Conservation (phyloP, 306 rosid species). For the Carpinus viminea region DNA sequence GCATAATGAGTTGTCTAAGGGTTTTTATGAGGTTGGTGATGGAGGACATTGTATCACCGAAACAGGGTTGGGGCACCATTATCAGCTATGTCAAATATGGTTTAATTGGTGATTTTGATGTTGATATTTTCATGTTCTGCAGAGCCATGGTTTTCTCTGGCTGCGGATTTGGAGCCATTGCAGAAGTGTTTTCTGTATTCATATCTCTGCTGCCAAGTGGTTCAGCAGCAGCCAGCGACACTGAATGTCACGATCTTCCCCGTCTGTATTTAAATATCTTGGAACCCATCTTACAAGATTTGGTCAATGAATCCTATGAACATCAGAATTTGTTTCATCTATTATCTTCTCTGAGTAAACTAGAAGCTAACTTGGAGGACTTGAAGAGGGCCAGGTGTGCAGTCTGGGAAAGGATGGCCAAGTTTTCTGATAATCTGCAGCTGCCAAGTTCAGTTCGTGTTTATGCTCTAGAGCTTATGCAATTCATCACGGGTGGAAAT, state of each 20-base stretch:
- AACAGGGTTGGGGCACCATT: conserved; percentile 86
- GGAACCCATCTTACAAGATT: conserved; percentile 65
- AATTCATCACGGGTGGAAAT: conserved; percentile 72
- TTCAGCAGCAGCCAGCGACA: conserved; percentile 36
- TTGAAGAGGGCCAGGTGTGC: conserved; percentile 71
- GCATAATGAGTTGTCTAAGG: conserved; percentile 64
- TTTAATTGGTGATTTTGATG: conserved; percentile 57
- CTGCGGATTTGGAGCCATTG: conserved; percentile 81
- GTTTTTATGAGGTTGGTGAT: conserved; percentile 76
- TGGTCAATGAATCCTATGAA: conserved; percentile 64
- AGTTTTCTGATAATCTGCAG: conserved; percentile 83
- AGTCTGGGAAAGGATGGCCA: conserved; percentile 84
- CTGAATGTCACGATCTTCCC: conserved; percentile 63
- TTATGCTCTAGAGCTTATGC: conserved; percentile 84
- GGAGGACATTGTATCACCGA: conserved; percentile 89
- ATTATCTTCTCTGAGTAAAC: conserved; percentile 78
- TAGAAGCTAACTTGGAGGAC: conserved; percentile 74
- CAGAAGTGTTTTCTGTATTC: conserved; percentile 74
- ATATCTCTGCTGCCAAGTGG: conserved; percentile 48
- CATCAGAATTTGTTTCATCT: conserved; percentile 65
- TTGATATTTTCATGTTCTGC: conserved; percentile 65
- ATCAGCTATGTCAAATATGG: conserved; percentile 59
- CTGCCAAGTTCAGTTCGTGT: conserved; percentile 84
- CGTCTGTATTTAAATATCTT: conserved; percentile 66
- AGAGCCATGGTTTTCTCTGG: conserved; percentile 87